Evolutionary conservation across 129 eudicot species (phyloP), one percentile per base, ranked within the genome.

Genomic region (Saussurea involucrata): DNA sequence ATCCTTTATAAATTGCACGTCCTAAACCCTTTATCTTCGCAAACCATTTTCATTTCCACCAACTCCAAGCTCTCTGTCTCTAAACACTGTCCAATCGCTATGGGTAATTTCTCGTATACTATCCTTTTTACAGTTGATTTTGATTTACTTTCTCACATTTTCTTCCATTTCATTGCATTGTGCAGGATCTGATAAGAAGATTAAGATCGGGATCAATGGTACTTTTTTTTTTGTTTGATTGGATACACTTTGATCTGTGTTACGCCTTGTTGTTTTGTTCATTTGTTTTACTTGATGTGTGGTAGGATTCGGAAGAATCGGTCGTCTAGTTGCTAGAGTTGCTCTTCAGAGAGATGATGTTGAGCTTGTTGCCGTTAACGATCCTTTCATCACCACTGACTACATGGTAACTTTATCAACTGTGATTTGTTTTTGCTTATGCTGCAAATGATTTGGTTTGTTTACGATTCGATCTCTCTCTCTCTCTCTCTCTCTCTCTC

Each of bases 311-410:
- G 97, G 97, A 68, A 92, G 97, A 73, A 92, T 89, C 80, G 97
- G 97, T 1, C 89, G 96, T 80, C 78, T 92, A 78, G 97, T 92
- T 5, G 96, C 97, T 8, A 87, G 96, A 72, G 92, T 92, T 64
- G 89, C 92, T 75, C 83, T 89, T 0, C 93, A 86, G 77, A 92
- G 97, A 74, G 88, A 89, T 69, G 97, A 92, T 86, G 86, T 89
- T 55, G 97, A 92, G 81, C 97, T 92, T 73, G 97, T 92, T 61
- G 97, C 97, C 44, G 86, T 92, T 74, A 92, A 92, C 49, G 97
- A 92, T 89, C 96, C 97, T 13, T 92, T 92, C 78, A 92, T 92
- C 84, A 79, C 88, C 78, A 89, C 96, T 37, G 96, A 87, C 31
- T 92, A 92, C 79, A 92, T 92, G 97, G 97, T 89, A 89, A 13